These are phyloP conservation scores for Chenopodium quinoa DNA, from an alignment of 148 eudicot genomes.

Conservation along the genomic window DNA sequence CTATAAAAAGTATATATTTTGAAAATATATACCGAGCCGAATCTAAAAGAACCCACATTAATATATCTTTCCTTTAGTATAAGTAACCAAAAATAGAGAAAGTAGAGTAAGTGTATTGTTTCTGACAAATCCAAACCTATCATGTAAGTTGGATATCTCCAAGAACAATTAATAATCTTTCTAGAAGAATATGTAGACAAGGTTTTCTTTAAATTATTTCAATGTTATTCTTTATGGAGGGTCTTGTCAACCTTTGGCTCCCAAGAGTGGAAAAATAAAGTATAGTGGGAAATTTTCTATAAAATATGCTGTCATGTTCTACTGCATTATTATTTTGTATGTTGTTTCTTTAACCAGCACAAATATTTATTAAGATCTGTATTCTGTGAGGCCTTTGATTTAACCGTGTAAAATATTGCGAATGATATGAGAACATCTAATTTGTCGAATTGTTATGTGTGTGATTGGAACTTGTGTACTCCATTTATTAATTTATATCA, in stretches of 20 bases:
- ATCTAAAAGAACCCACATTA: no score
- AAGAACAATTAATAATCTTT: neutral
- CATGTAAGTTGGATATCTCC: neutral
- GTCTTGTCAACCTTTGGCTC: neutral
- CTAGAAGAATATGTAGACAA: neutral
- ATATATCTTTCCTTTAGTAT: no score
- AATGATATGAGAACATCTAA: neutral
- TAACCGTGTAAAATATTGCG: no score
- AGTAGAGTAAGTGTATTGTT: neutral
- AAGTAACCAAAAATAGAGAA: no score
- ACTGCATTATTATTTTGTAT: neutral
- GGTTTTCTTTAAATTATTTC: neutral
- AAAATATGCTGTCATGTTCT: neutral
- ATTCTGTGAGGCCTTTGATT: no score
- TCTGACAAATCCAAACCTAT: neutral
- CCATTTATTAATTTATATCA: no score
- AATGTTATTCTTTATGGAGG: neutral
- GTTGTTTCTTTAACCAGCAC: neutral
- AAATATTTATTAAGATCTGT: no score
- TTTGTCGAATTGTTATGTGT: neutral
- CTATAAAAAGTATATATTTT: no score
- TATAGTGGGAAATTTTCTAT: neutral
- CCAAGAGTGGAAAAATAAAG: neutral
- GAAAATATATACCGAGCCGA: no score
- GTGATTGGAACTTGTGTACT: neutral